phyloP scores from a whole-genome alignment of 306 rosid genomes.

The Citrullus mucosospermus region DNA sequence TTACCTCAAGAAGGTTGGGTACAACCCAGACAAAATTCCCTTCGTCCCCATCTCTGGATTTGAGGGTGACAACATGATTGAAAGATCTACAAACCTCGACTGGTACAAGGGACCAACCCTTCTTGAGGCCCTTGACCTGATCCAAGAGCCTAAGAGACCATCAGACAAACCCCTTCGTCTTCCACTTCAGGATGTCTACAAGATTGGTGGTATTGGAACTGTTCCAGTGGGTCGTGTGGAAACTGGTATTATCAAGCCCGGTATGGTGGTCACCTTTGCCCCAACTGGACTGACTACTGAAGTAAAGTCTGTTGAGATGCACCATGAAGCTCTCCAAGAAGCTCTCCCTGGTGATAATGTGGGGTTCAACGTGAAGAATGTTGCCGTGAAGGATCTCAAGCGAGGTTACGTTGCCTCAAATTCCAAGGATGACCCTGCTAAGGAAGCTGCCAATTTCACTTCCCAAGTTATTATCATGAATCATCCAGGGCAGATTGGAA shows the following conservation, averaged over 20 bases:
- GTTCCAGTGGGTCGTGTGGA: conserved; percentile 96
- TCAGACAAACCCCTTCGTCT: conserved; percentile 79
- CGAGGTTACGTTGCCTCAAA: conserved; percentile 88
- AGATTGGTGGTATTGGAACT: conserved; percentile 95
- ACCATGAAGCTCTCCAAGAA: conserved; percentile 68
- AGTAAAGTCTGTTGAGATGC: conserved; percentile 90
- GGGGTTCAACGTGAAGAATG: conserved; percentile 87
- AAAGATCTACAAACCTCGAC: conserved; percentile 82
- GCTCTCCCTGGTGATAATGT: conserved; percentile 87
- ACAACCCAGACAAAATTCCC: conserved; percentile 76
- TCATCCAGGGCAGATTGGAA: conserved; percentile 90
- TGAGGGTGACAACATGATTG: conserved; percentile 92
- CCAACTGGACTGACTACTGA: conserved; percentile 73
- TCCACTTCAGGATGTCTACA: conserved; percentile 95
- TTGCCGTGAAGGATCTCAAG: conserved; percentile 91
- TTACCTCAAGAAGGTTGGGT: conserved; percentile 83
- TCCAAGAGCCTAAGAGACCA: conserved; percentile 79
- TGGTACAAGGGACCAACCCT: conserved; percentile 99
- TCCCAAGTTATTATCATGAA: conserved; percentile 89
- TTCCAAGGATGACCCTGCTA: conserved; percentile 91
- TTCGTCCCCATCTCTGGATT: conserved; percentile 91
- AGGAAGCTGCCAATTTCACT: conserved; percentile 79
- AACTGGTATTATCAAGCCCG: conserved; percentile 64
- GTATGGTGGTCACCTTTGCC: conserved; percentile 56
- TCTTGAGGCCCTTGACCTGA: conserved; percentile 71